phyloP scores from a whole-genome alignment of 805 yeast genomes.

The Aciculoconidium aculeatum region DNA sequence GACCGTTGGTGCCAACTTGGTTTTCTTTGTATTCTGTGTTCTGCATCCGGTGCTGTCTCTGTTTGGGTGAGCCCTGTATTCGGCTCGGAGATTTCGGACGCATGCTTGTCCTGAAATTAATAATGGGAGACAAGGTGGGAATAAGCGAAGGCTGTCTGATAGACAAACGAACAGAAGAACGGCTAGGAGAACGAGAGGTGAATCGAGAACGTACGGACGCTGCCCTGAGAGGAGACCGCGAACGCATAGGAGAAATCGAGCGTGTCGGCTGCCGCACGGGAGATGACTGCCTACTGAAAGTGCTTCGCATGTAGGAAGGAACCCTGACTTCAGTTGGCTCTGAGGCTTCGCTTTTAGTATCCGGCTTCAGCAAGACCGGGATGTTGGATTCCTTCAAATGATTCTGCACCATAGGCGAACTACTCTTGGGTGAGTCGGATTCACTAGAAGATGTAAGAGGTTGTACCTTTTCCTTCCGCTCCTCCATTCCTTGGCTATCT shows the following conservation, averaged over 20 bases:
- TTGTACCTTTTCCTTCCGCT: background rate
- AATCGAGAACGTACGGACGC: too few species aligned
- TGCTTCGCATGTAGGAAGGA: conserved; percentile 8
- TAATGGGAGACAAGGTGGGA: too few species aligned
- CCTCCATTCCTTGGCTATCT: conserved; percentile 1
- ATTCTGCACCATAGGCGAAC: conserved; percentile 2
- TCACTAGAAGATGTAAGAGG: conserved; percentile 3
- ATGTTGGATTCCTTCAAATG: conserved; percentile 3
- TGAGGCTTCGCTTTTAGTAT: background rate
- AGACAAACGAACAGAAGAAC: too few species aligned
- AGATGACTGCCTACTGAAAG: conserved; percentile 4
- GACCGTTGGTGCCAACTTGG: too few species aligned
- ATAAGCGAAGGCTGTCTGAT: too few species aligned
- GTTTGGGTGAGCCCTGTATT: too few species aligned
- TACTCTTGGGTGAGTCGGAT: conserved; percentile 3
- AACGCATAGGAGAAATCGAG: background rate
- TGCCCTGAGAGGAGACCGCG: too few species aligned
- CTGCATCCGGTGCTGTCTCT: too few species aligned
- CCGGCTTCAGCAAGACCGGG: conserved; percentile 1
- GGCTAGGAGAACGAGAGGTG: too few species aligned
- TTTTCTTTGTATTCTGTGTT: too few species aligned
- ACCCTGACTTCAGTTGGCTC: conserved; percentile 1
- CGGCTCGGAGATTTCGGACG: too few species aligned
- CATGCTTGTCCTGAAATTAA: too few species aligned
- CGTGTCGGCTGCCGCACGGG: conserved; percentile 3